These are phyloP conservation scores for Termitomyces sp. DNA, from an alignment of 768 basidiomycete species.

Conservation along the genomic window DNA sequence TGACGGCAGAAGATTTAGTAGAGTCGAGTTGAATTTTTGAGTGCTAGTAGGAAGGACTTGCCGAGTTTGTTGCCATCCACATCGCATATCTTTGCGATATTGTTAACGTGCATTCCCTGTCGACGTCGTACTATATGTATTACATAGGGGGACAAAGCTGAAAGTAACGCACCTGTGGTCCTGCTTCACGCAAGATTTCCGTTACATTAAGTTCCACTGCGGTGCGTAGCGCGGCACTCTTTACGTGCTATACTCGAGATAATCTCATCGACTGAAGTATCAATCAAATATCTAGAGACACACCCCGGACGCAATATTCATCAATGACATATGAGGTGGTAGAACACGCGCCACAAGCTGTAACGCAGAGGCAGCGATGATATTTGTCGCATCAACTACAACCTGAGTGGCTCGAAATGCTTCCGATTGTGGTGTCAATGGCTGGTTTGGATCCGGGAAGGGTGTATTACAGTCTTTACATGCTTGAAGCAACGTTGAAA, in stretches of 20 bases:
- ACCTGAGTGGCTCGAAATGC: conserved; percentile 21
- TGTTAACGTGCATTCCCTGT: conserved; percentile 9
- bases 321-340: conserved; percentile 20
- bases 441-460: conserved; percentile 21
- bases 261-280: no score
- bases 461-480: conserved; percentile 14
- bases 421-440: conserved; percentile 22
- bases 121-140: neutral
- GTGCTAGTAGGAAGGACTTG: conserved; percentile 5
- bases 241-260: conserved; percentile 4
- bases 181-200: conserved; percentile 7
- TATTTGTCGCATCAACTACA: conserved; percentile 21
- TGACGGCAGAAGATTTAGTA: neutral
- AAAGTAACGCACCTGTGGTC: conserved; percentile 17
- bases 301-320: conserved; percentile 1
- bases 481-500: conserved; percentile 19
- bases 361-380: conserved; percentile 26
- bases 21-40: neutral
- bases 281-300: neutral
- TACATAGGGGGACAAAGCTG: neutral
- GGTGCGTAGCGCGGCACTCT: conserved; percentile 18
- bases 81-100: conserved; percentile 26
- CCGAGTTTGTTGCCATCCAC: conserved; percentile 28
- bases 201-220: conserved; percentile 20
- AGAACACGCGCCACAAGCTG: conserved; percentile 20